Base-by-base conservation (phyloP, 305 asterid genomes). In the Petunia hybrid region DNA sequence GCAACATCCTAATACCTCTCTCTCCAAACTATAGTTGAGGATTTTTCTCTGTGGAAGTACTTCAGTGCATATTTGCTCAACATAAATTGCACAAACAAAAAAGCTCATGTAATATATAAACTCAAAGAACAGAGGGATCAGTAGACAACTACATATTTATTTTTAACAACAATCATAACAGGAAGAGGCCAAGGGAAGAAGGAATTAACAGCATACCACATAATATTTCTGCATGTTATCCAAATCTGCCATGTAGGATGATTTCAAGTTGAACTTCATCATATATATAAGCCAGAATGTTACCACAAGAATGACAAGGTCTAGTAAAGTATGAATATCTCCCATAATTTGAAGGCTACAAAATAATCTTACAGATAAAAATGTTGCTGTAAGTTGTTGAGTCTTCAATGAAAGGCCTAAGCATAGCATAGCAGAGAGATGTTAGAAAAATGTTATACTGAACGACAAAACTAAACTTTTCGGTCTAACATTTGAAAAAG, bases 311-410 rank as follows among this genome's bases (percentile, higher is more conserved):
- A 97, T 94, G 14, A 83, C 85, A 38, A 91, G 88, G 82, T 94
- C 97, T 31, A 94, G 97, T 40, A 92, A 35, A 16, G 97, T 94
- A 90, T 94, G 97, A 79, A 94, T 89, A 87, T 93, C 97, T 7
- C 93, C 94, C 89, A 93, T 97, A 90, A 94, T 84, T 45, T 81
- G 75, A 59, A 83, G 84, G 82, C 97, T 94, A 76, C 93, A 92
- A 76, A 63, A 64, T 68, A 91, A 66, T 85, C 98, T 86, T 62
- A 90, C 94, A 57, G 85, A 93, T 84, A 94, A 84, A 66, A 93
- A 94, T 55, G 88, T 85, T 4, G 97, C 92, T 6, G 98, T 94
- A 61, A 94, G 96, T 85, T 91, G 94, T 80, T 94, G 97, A 78
- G 93, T 86, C 91, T 85, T 94, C 86, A 94, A 79, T 78, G 98